Percentiles rank a stretch among this genome's conserved stretches.
Conservation (phyloP, 345 rosid species). For the Pugionium dolabratum region DNA sequence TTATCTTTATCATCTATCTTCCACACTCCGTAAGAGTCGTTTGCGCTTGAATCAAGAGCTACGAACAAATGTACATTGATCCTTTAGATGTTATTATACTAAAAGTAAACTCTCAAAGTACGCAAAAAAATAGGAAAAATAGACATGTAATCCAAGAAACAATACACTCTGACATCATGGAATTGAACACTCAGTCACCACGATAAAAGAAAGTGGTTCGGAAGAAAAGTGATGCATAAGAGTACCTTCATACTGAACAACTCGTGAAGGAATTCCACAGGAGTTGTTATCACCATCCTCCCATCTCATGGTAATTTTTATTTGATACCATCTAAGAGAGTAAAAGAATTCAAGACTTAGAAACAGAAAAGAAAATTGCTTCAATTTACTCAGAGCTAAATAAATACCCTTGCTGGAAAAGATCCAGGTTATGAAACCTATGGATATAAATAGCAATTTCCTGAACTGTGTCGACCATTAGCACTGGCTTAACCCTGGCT, state of each 20-base stretch:
- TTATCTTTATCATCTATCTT: conserved; percentile 82
- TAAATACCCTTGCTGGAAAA: conserved; percentile 85
- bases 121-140: neutral
- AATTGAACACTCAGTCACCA: neutral
- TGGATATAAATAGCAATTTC: conserved; percentile 75
- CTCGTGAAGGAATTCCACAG: conserved; percentile 75
- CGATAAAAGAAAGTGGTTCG: neutral
- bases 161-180: neutral
- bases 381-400: neutral
- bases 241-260: conserved; percentile 94
- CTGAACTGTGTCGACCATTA: conserved; percentile 73
- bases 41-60: conserved; percentile 73
- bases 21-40: conserved; percentile 73
- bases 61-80: conserved; percentile 36
- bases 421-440: conserved; percentile 48
- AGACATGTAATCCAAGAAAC: conserved; percentile 2
- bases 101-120: conserved; percentile 3
- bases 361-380: neutral
- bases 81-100: neutral
- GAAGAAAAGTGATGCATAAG: conserved; percentile 8
- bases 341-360: neutral
- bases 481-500: conserved; percentile 54
- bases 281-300: conserved; percentile 58
- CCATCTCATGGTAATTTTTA: conserved; percentile 84
- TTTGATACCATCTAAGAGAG: conserved; percentile 81